Percentiles rank a stretch among this genome's conserved stretches.
Conservation (phyloP, 1,139 yeast species). For the Taiozyma onychis region DNA sequence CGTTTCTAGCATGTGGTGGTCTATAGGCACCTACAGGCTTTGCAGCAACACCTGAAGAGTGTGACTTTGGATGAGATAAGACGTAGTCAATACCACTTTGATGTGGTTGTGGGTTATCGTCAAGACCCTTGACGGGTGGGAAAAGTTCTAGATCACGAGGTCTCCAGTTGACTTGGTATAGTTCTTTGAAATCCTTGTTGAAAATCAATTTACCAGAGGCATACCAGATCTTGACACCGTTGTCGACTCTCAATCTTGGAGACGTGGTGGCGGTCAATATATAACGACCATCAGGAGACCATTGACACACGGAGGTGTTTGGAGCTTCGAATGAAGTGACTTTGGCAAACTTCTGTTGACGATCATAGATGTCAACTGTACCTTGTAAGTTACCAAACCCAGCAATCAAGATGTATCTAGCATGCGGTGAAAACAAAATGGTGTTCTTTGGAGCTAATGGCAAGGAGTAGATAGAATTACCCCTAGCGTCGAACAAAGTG, state of each 20-base stretch:
- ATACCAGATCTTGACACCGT: constrained; percentile 93
- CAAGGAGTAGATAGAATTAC: constrained; percentile 77
- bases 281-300: constrained; percentile 98
- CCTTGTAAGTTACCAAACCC: constrained; percentile 99
- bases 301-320: constrained; percentile 90
- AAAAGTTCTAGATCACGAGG: constrained; percentile 56
- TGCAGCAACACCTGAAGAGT: constrained; percentile 21
- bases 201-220: constrained; percentile 78
- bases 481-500: constrained; percentile 91
- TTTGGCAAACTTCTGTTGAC: constrained; percentile 79
- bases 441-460: constrained; percentile 91
- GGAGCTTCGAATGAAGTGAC: constrained; percentile 84
- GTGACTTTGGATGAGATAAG: constrained; percentile 35
- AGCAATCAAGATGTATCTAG: constrained; percentile 83
- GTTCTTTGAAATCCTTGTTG: constrained; percentile 74
- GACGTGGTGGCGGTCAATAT: constrained; percentile 95
- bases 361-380: constrained; percentile 89
- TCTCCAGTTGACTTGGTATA: constrained; percentile 81
- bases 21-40: constrained; percentile 85
- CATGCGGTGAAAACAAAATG: constrained; percentile 89
- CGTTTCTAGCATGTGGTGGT: constrained; percentile 89
- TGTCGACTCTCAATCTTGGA: constrained; percentile 95
- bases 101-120: constrained; percentile 65
- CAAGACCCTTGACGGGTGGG: constrained; percentile 50
- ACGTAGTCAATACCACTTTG: constrained; percentile 55